Evolutionary conservation across 75 land plant genomes (phyloP), one percentile per base, ranked within the genome.

Genomic region (Larix kaempferi): DNA sequence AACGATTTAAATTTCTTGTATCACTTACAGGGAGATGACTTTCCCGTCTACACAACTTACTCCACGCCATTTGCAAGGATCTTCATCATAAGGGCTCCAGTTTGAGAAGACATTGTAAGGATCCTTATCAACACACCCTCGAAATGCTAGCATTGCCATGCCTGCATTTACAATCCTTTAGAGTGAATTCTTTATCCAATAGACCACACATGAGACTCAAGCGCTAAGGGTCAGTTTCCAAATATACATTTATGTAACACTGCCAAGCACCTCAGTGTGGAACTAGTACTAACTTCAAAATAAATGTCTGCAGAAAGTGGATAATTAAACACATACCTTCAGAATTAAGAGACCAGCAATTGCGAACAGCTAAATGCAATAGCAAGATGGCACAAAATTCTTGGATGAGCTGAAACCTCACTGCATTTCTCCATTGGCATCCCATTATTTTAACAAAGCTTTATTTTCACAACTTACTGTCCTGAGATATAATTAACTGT

Each of bases 31-130:
- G 19, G 37, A 83, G 6, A 76, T 77, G 61, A 89, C 88, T 78
- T 84, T 74, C 66, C 86, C 84, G 57, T 81, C 76, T 22, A 62
- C 41, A 67, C 93, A 92, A 66, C 73, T 74, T 44, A 92, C 88
- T 16, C 94, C 90, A n/a, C 55, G 74, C 94, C 94, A 92, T 65
- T 57, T 76, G 80, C 94, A 92, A 13, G 94, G 90, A 79, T 80
- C 60, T n/a, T 54, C n/a, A 26, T 90, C 92, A 77, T 76, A 63
- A 1, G 78, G 76, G 71, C 86, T 83, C 94, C 94, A 92, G 82
- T 84, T 80, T 7, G 76, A 65, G 67, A 90, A 61, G 19, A 76
- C 88, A 6, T 73, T 87, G 74, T 76, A 75, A 21, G 94, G 92
- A 84, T 92, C 92, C 59, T 0, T 58, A 15, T 58, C 59, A 12